A percentile compares a stretch with the other conserved stretches of the same genome.
Evolutionary conservation across 2,329 filamentous ascomycete genomes (phyloP).

Genomic region (Thermoascus crustaceus): DNA sequence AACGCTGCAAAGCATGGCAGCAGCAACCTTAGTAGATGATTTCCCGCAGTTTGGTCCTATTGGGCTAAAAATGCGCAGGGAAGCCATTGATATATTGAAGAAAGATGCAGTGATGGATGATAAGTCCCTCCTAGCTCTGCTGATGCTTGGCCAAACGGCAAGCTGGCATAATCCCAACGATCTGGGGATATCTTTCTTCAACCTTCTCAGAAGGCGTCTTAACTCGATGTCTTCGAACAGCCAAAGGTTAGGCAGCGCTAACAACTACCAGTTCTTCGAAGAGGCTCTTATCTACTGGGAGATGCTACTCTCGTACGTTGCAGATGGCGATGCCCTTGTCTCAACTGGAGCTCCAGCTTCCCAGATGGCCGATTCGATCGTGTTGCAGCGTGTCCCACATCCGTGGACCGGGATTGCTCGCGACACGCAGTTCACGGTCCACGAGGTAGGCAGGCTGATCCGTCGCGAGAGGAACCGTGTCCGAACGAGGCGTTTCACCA

Average conservation of each 20-base stretch:
- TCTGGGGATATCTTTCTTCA: conserved; percentile 47
- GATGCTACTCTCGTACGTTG: conserved; percentile 49
- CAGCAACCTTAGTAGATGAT: conserved; percentile 51
- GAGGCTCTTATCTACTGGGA: conserved; percentile 52
- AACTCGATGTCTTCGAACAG: conserved; percentile 29
- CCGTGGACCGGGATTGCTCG: conserved; percentile 34
- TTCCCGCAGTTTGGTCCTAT: conserved; percentile 46
- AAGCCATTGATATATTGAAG: conserved; percentile 45
- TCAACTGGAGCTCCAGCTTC: conserved; percentile 14
- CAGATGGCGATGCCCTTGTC: conserved; percentile 32
- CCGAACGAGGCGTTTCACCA: conserved; percentile 29
- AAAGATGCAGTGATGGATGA: conserved; percentile 43
- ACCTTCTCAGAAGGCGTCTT: conserved; percentile 34
- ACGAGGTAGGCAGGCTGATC: conserved; percentile 40
- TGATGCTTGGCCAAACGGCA: conserved; percentile 52
- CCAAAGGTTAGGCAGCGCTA: conserved; percentile 16
- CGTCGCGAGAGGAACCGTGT: conserved; percentile 29
- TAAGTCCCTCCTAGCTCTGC: conserved; percentile 48
- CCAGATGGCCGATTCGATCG: conserved; percentile 18
- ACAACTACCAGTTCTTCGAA: conserved; percentile 47
- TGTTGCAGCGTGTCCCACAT: conserved; percentile 29
- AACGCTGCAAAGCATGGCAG: conserved; percentile 57
- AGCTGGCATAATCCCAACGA: conserved; percentile 52
- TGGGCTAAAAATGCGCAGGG: conserved; percentile 45
- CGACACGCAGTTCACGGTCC: conserved; percentile 28